A percentile compares a stretch with the other conserved stretches of the same genome.
Evolutionary conservation across 2,329 filamentous ascomycete species (phyloP).

Genomic region (Epichloe uncinata): DNA sequence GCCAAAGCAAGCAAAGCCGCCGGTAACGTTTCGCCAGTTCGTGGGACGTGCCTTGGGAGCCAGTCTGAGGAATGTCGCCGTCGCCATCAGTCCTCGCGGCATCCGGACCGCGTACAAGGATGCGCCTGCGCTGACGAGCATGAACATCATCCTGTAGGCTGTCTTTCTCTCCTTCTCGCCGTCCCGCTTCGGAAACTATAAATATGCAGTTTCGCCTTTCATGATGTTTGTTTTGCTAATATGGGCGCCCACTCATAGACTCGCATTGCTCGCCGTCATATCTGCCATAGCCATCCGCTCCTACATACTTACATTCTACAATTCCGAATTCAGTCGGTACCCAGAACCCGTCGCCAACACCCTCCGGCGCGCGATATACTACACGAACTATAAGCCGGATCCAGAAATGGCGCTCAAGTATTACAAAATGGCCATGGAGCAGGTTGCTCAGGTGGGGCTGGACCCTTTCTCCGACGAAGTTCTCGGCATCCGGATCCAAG

Average conservation of each 20-base stretch:
- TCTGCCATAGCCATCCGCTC: conserved; percentile 21
- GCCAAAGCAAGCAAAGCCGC: conserved; percentile 12
- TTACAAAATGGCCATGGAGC: conserved; percentile 66
- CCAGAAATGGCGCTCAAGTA: conserved; percentile 67
- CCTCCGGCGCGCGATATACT: conserved; percentile 75
- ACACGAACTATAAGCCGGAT: conserved; percentile 63
- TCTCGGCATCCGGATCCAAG: conserved; percentile 73
- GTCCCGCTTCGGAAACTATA: not conserved
- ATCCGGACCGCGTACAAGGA: conserved; percentile 22
- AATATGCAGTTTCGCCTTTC: not conserved
- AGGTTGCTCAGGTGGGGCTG: conserved; percentile 60
- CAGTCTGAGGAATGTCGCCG: conserved; percentile 21
- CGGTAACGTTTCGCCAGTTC: conserved; percentile 20
- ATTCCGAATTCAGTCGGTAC: conserved; percentile 40
- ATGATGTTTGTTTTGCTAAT: not conserved
- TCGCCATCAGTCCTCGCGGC: conserved; percentile 22
- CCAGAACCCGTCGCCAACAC: conserved; percentile 63
- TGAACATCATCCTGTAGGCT: conserved; percentile 20
- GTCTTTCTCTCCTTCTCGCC: not conserved
- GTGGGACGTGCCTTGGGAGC: conserved; percentile 17
- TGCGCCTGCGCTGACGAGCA: conserved; percentile 16
- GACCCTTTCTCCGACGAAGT: conserved; percentile 88
- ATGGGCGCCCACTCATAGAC: conserved; percentile 9
- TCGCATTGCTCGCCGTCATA: conserved; percentile 17
- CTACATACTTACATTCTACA: conserved; percentile 44